phyloP scores from a whole-genome alignment of 257 asterid genomes.

The Solanum arcanum region DNA sequence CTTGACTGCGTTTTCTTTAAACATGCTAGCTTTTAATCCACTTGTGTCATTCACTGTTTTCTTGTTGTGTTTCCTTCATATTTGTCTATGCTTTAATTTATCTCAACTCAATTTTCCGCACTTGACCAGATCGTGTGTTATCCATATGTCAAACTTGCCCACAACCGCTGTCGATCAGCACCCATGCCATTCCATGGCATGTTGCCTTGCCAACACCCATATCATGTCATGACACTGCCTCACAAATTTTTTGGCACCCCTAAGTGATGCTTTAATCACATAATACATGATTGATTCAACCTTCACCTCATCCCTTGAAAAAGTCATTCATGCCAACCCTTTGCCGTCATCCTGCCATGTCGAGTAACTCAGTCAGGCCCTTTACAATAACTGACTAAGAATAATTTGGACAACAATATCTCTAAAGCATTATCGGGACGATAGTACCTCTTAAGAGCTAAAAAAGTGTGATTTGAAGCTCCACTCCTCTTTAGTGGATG shows the following conservation, averaged over 20 bases:
- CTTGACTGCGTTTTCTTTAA: background rate
- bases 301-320: no score
- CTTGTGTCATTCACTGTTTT: background rate
- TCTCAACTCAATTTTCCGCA: background rate
- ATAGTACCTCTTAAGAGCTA: background rate
- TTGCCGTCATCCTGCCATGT: no score
- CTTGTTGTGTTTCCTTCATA: no score
- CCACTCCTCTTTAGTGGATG: background rate
- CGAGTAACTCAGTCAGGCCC: no score
- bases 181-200: background rate
- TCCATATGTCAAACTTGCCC: background rate
- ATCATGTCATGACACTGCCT: background rate
- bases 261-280: no score
- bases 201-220: background rate
- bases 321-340: no score
- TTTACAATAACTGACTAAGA: background rate
- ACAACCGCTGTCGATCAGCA: background rate
- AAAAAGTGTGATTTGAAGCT: background rate
- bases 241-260: no score
- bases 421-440: background rate
- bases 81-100: background rate
- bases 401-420: background rate
- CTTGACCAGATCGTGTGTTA: background rate
- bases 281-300: no score
- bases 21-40: background rate